Conservation (phyloP, 352 stramenopile genomes). For the Hyaloperonospora brassicae region DNA sequence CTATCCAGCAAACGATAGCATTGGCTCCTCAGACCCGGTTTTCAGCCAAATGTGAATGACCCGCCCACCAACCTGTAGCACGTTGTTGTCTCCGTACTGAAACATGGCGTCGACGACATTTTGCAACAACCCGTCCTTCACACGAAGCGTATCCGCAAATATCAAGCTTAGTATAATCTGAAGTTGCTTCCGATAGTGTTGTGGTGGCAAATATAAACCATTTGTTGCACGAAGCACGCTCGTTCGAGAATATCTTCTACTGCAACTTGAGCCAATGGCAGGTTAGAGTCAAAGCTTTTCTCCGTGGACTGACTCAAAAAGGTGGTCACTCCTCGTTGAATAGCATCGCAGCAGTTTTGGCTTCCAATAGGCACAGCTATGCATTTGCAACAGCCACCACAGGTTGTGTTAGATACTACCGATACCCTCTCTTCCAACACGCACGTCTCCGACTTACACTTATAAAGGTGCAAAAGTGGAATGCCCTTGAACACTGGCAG, state of each 20-base stretch:
- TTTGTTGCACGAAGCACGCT: slow-evolving; percentile 65
- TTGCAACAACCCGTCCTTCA: slow-evolving; percentile 26
- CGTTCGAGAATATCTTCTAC: slow-evolving; percentile 65
- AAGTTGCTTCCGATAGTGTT: background rate
- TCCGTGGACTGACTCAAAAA: slow-evolving; percentile 21
- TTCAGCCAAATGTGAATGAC: background rate
- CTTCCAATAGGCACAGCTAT: slow-evolving; percentile 42
- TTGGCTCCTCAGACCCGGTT: background rate
- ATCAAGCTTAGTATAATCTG: background rate
- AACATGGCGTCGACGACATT: slow-evolving; percentile 43
- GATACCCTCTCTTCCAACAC: background rate
- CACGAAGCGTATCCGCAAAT: background rate
- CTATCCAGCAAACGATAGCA: slow-evolving; percentile 14
- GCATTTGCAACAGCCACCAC: slow-evolving; percentile 1
- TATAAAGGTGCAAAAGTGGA: slow-evolving; percentile 59
- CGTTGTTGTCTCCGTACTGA: slow-evolving; percentile 27
- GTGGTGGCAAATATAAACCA: slow-evolving; percentile 13
- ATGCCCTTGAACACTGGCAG: slow-evolving; percentile 81
- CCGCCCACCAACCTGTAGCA: slow-evolving; percentile 27
- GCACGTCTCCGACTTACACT: slow-evolving; percentile 27
- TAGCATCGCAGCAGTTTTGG: slow-evolving; percentile 35
- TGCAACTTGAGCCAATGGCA: slow-evolving; percentile 16
- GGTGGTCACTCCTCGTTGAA: slow-evolving; percentile 25
- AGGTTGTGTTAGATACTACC: background rate
- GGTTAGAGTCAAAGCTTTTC: slow-evolving; percentile 3